Base-by-base conservation (phyloP, 495 filamentous ascomycete genomes). In the Aspergillus affinis region DNA sequence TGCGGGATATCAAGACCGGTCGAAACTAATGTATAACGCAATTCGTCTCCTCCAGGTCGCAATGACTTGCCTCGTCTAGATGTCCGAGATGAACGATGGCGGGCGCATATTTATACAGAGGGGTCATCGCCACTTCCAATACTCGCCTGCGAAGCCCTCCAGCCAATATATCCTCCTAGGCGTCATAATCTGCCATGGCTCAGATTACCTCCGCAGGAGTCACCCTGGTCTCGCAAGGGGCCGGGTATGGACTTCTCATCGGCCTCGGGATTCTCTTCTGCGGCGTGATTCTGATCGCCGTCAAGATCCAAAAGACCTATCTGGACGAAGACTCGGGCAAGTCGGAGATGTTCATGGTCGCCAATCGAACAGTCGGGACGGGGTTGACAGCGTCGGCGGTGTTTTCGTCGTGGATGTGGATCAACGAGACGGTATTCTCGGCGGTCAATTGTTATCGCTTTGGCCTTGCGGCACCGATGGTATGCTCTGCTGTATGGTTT, bases 281-380 rank as follows among this genome's bases (percentile, higher is more conserved):
- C 52, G 70, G 74, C 8, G 71, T 78, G 5, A 75, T 78, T 61
- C 46, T 79, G 5, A 55, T 72, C 23, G 75, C 77, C 6, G 69
- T 79, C 29, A 71, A 73, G 26, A 61, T 79, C 10, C 77, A 79
- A 57, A 78, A 70, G 51, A 62, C 64, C 0, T 78, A 78, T 67
- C 67, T 79, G 8, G 65, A 70, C 0, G 78, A 81, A 48, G 78
- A 81, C 52, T 77, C 76, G 18, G 75, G 68, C 13, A 75, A 75
- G 36, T 77, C 77, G 4, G 79, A 82, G 60, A 82, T 82, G 79
- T 82, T 82, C 65, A 80, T 82, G 76, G 77, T 79, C 36, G 79
- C 79, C 18, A 81, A 81, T 65, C 71, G 78, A 17, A 72, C 68
- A 9, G 78, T 82, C 8, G 72, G 74, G 10, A 80, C 73, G 8